Evolutionary conservation across 2,329 filamentous ascomycete species (phyloP).

Genomic region (Pestalotiopsis sp.): DNA sequence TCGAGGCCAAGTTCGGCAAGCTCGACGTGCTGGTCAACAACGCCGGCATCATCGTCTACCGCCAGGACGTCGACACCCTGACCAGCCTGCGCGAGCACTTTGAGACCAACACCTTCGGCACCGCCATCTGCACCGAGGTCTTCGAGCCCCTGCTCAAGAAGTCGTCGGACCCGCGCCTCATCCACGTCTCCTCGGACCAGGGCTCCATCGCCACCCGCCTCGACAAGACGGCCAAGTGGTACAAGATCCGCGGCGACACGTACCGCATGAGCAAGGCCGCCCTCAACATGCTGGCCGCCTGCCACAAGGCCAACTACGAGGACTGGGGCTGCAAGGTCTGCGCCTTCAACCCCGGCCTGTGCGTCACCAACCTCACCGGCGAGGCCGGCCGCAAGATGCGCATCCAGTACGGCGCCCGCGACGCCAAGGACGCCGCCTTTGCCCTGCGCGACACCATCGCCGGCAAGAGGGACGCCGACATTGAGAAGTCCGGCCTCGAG

Average conservation of each 20-base stretch:
- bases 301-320: constrained; percentile 28
- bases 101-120: constrained; percentile 42
- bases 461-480: constrained; percentile 31
- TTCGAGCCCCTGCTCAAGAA: constrained; percentile 34
- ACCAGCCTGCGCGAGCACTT: constrained; percentile 53
- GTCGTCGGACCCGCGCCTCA: constrained; percentile 28
- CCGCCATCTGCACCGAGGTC: constrained; percentile 29
- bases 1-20: constrained; percentile 47
- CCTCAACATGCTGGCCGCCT: constrained; percentile 37
- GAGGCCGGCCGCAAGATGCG: constrained; percentile 28
- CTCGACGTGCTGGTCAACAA: constrained; percentile 63
- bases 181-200: constrained; percentile 36
- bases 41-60: constrained; percentile 44
- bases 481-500: constrained; percentile 25
- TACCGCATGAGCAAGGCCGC: constrained; percentile 40
- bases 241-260: constrained; percentile 21
- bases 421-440: constrained; percentile 29
- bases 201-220: constrained; percentile 33
- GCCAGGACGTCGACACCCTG: constrained; percentile 51
- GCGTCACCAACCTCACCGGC: constrained; percentile 34
- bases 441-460: constrained; percentile 27
- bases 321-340: constrained; percentile 34
- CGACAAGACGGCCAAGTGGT: constrained; percentile 20
- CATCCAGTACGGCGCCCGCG: constrained; percentile 25
- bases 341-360: constrained; percentile 36